Evolutionary conservation across 2,329 filamentous ascomycete genomes (phyloP).

Genomic region (Anisogramma anomala): DNA sequence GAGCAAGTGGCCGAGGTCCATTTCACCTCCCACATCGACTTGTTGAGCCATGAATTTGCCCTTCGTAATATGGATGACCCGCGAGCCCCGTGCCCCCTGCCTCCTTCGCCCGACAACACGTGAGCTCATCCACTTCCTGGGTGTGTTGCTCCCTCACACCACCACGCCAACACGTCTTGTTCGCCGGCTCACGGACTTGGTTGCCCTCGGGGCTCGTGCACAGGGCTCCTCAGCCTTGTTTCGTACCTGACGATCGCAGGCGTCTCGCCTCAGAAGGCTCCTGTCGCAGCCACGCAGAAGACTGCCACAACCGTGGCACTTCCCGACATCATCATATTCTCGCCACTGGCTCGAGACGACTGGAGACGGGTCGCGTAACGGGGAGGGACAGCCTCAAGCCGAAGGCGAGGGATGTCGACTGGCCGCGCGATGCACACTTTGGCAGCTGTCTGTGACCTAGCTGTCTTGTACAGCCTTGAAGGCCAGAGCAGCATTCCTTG

Average conservation of each 20-base stretch:
- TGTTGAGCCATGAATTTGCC: slow-evolving; percentile 32
- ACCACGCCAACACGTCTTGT: background rate
- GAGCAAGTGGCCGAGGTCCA: slow-evolving; percentile 21
- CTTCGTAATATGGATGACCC: slow-evolving; percentile 20
- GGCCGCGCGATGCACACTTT: too few species aligned
- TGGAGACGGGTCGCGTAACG: too few species aligned
- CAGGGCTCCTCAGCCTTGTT: background rate
- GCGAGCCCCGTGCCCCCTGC: slow-evolving; percentile 1
- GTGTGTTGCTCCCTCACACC: too few species aligned
- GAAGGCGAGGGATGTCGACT: too few species aligned
- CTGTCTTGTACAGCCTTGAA: too few species aligned
- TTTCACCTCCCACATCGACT: slow-evolving; percentile 35
- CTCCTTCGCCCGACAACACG: slow-evolving; percentile 7
- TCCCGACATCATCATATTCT: too few species aligned
- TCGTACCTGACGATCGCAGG: slow-evolving; percentile 2
- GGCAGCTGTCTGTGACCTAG: too few species aligned
- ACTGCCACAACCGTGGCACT: too few species aligned
- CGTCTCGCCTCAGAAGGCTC: slow-evolving; percentile 4
- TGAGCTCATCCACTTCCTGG: slow-evolving; percentile 7
- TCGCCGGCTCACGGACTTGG: slow-evolving; percentile 6
- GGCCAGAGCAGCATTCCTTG: too few species aligned
- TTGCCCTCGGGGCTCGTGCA: slow-evolving; percentile 1
- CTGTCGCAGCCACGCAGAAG: background rate
- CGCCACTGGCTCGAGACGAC: too few species aligned
- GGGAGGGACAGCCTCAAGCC: too few species aligned